Percentiles rank a stretch among this genome's conserved stretches.
Evolutionary conservation across 2,329 filamentous ascomycete genomes (phyloP).

Genomic region (Botryotinia globosa): DNA sequence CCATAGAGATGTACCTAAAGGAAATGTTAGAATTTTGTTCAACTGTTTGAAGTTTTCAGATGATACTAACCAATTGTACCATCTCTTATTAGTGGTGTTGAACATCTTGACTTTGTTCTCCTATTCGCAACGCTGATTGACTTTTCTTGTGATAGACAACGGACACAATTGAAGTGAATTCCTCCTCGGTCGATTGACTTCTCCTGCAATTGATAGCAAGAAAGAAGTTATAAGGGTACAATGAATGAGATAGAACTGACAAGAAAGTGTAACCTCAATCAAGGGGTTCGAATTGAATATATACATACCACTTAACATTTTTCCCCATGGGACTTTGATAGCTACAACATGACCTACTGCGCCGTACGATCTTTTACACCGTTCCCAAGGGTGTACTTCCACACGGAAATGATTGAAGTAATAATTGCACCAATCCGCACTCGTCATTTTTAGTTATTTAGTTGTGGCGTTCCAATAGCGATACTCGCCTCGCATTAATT

Average conservation of each 20-base stretch:
- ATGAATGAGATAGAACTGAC: neutral
- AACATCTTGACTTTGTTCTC: conserved; percentile 2
- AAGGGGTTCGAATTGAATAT: neutral
- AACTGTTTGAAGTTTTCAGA: neutral
- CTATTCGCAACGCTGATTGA: neutral
- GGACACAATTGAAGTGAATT: neutral
- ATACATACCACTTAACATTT: neutral
- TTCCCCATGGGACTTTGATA: neutral
- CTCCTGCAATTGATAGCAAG: neutral
- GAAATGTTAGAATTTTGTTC: neutral
- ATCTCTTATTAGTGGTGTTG: conserved; percentile 14
- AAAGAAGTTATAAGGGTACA: neutral
- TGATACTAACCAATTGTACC: conserved; percentile 19
- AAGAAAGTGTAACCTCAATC: neutral
- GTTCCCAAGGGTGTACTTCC: neutral
- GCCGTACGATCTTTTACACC: conserved; percentile 2
- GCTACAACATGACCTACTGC: neutral
- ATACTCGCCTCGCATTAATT: neutral
- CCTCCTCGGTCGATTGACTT: neutral
- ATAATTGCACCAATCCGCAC: conserved; percentile 18
- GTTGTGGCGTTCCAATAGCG: conserved; percentile 3
- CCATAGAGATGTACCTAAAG: conserved; percentile 62
- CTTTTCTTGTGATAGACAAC: neutral
- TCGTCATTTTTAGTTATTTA: neutral
- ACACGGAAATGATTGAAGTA: conserved; percentile 15